A percentile compares a stretch with the other conserved stretches of the same genome.
These are phyloP conservation scores for Xylaria sp. DNA, from an alignment of 2,329 filamentous ascomycete genomes.

Conservation along the genomic window DNA sequence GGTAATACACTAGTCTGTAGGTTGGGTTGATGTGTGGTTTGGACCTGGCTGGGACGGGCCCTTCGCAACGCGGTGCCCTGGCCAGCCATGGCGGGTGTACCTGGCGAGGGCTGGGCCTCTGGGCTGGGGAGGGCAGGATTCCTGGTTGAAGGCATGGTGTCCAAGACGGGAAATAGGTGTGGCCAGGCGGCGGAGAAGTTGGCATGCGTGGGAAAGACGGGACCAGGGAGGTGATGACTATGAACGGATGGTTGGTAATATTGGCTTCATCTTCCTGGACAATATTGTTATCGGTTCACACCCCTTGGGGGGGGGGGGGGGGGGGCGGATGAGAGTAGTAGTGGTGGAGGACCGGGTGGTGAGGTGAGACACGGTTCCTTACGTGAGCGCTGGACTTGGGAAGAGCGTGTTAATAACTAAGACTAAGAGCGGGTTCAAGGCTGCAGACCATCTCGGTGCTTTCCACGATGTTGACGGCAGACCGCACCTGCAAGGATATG, in stretches of 20 bases:
- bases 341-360: slow-evolving; percentile 41
- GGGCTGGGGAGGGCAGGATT: slow-evolving; percentile 49
- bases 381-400: slow-evolving; percentile 41
- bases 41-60: slow-evolving; percentile 60
- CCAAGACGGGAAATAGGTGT: slow-evolving; percentile 44
- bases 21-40: slow-evolving; percentile 58
- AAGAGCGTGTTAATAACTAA: slow-evolving; percentile 46
- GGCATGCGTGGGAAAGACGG: slow-evolving; percentile 43
- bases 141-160: slow-evolving; percentile 52
- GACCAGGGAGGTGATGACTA: slow-evolving; percentile 41
- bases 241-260: slow-evolving; percentile 47
- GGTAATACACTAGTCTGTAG: slow-evolving; percentile 57
- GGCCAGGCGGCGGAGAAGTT: slow-evolving; percentile 45
- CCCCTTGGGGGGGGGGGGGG: slow-evolving; percentile 38
- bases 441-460: slow-evolving; percentile 48
- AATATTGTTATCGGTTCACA: slow-evolving; percentile 43
- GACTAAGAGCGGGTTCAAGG: slow-evolving; percentile 44
- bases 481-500: slow-evolving; percentile 48
- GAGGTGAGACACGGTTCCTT: slow-evolving; percentile 42
- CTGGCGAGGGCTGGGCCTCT: slow-evolving; percentile 47
- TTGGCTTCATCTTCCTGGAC: slow-evolving; percentile 50
- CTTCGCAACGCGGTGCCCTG: slow-evolving; percentile 56
- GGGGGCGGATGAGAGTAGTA: slow-evolving; percentile 28
- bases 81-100: slow-evolving; percentile 57
- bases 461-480: slow-evolving; percentile 48